These are phyloP conservation scores for Parasarocladium wereldwijsianum DNA, from an alignment of 2,329 filamentous ascomycete species.

Conservation along the genomic window DNA sequence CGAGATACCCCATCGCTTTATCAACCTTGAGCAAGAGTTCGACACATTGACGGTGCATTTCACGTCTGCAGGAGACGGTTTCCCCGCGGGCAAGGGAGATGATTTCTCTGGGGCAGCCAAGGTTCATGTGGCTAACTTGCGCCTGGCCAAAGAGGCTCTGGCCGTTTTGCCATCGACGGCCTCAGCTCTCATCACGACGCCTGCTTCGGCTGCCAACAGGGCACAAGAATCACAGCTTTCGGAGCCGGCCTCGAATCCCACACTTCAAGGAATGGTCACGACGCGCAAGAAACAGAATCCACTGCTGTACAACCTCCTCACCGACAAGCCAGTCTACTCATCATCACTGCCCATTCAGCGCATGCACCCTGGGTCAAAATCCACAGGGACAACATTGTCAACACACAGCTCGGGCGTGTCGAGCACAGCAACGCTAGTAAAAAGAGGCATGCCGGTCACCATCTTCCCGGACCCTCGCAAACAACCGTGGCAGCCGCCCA, in stretches of 20 bases:
- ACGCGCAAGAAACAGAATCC: slow-evolving; percentile 55
- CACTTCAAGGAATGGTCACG: slow-evolving; percentile 33
- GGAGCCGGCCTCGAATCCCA: slow-evolving; percentile 36
- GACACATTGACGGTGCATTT: slow-evolving; percentile 51
- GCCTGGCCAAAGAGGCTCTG: slow-evolving; percentile 54
- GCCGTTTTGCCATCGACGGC: slow-evolving; percentile 68
- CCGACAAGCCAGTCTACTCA: slow-evolving; percentile 84
- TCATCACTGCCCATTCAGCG: slow-evolving; percentile 72
- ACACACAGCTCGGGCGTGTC: slow-evolving; percentile 8
- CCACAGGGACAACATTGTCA: slow-evolving; percentile 15
- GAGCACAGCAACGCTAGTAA: slow-evolving; percentile 61
- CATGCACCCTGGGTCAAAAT: slow-evolving; percentile 21
- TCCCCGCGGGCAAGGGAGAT: slow-evolving; percentile 2
- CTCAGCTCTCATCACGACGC: slow-evolving; percentile 80
- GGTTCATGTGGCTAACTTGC: slow-evolving; percentile 54
- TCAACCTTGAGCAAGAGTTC: slow-evolving; percentile 90
- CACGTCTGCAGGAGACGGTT: slow-evolving; percentile 13
- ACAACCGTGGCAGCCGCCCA: slow-evolving; percentile 53
- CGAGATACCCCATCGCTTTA: slow-evolving; percentile 39
- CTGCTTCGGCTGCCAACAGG: slow-evolving; percentile 55
- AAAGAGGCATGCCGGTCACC: slow-evolving; percentile 78
- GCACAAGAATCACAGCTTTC: slow-evolving; percentile 18
- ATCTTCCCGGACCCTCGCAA: slow-evolving; percentile 65
- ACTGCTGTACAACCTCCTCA: slow-evolving; percentile 87
- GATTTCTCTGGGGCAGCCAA: slow-evolving; percentile 13